Percentiles rank a stretch among this genome's conserved stretches.
Evolutionary conservation across 1,284 basidiomycete species (phyloP).

Genomic region (Puccinia polysora): DNA sequence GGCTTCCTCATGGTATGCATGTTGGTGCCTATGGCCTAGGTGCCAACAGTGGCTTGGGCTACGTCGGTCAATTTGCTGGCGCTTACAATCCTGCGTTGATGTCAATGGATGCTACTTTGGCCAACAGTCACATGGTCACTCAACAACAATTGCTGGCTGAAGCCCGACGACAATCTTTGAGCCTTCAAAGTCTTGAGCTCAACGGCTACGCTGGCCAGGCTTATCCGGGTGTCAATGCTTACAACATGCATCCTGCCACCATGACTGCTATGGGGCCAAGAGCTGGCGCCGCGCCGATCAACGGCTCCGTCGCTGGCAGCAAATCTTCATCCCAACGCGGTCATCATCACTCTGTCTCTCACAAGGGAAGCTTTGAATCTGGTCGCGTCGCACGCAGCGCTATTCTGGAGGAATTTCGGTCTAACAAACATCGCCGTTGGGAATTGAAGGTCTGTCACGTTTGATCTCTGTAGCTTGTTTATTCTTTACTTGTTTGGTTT

Average conservation of each 20-base stretch:
- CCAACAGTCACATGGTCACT: slow-evolving; percentile 17
- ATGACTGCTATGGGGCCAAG: slow-evolving; percentile 8
- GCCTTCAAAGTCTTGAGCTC: slow-evolving; percentile 18
- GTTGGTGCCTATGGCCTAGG: slow-evolving; percentile 11
- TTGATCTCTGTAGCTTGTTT: neutral
- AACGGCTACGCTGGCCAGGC: neutral
- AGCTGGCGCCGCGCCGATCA: neutral
- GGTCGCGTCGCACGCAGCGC: slow-evolving; percentile 58
- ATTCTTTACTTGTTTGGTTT: neutral
- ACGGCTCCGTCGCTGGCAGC: neutral
- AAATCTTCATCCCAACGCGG: neutral
- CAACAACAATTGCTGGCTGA: slow-evolving; percentile 37
- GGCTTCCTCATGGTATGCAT: neutral
- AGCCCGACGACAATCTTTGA: slow-evolving; percentile 29
- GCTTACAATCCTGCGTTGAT: slow-evolving; percentile 33
- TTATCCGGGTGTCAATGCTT: neutral
- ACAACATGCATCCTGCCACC: slow-evolving; percentile 23
- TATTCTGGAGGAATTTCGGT: slow-evolving; percentile 76
- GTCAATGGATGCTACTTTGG: slow-evolving; percentile 29
- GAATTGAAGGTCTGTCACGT: slow-evolving; percentile 63
- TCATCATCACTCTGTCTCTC: slow-evolving; percentile 10
- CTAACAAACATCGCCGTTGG: slow-evolving; percentile 73
- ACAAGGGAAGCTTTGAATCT: slow-evolving; percentile 36
- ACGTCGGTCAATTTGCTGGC: neutral
- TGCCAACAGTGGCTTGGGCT: neutral